phyloP scores from a whole-genome alignment of 2,329 filamentous ascomycete genomes.

The Cryphonectria parasitica region DNA sequence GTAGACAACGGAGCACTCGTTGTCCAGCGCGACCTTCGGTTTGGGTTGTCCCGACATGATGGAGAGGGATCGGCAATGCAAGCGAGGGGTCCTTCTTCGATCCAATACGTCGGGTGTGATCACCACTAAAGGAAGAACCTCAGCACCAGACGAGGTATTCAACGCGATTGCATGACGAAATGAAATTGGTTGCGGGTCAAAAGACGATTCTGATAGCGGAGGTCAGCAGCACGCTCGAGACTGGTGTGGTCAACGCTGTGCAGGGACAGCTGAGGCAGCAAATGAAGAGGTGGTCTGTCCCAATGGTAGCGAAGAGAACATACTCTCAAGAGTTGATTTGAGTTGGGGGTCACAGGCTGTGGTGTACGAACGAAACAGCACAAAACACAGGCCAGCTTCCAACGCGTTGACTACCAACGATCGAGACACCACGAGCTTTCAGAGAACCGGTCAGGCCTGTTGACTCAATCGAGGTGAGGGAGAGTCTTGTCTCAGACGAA shows the following conservation, averaged over 20 bases:
- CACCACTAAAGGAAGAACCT: slow-evolving; percentile 21
- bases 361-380: not conserved
- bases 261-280: slow-evolving; percentile 3
- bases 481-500: not conserved
- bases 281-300: not conserved
- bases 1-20: slow-evolving; percentile 81
- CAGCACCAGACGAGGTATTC: slow-evolving; percentile 23
- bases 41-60: slow-evolving; percentile 50
- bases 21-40: slow-evolving; percentile 70
- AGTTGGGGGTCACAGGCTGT: not conserved
- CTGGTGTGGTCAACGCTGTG: slow-evolving; percentile 6
- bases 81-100: slow-evolving; percentile 9
- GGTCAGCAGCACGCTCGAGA: slow-evolving; percentile 14
- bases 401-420: not conserved
- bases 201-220: slow-evolving; percentile 4
- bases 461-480: not conserved
- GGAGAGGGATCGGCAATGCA: slow-evolving; percentile 18
- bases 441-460: not conserved
- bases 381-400: slow-evolving; percentile 5
- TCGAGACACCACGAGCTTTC: not conserved
- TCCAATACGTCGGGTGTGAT: slow-evolving; percentile 4
- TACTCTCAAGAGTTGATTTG: slow-evolving; percentile 1
- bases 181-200: not conserved
- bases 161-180: slow-evolving; percentile 28
- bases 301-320: slow-evolving; percentile 19